Evolutionary conservation across 1,139 yeast species (phyloP), one percentile per base, ranked within the genome.

Genomic region (Candida sp.): DNA sequence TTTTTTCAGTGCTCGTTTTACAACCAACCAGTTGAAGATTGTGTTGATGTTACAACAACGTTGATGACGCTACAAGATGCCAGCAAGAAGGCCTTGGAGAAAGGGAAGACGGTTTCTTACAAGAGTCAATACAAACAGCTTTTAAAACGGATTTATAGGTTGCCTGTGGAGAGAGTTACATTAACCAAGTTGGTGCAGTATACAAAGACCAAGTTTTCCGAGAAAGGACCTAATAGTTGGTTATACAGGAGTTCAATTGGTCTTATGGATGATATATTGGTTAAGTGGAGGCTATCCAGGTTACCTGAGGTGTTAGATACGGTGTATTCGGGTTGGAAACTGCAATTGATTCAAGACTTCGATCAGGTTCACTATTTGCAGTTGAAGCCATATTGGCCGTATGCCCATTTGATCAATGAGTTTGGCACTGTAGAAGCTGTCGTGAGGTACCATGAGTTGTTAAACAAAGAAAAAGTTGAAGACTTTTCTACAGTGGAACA

Each of bases 371-470:
- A 56, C 22, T 61, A 61, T 42, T 42, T 54, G 25, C 46, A 52
- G 5, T 47, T 70, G 32, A 60, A 62, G 38, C 45, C 48, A 0
- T 39, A 48, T 1, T 72, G 73, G 70, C 78, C 78, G 1, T 65
- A 60, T 36, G 60, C 60, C 1, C 76, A 73, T 46, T 47, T 72
- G 19, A 55, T 70, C 3, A 49, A 63, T 15, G 70, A 65, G 38
- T 47, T 73, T 11, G 57, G 62, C n/a, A 49, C 52, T 5, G 54
- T 55, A 22, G 37, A 41, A 1, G 38, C 49, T 5, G 35, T 50
- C 15, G 33, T 49, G 7, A 29, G 43, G 9, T 52, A 54, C 40
- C 47, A 56, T 15, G 39, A 54, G 4, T 3, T 25, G 5, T 43
- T 53, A 22, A 35, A 51, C 3, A 38, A 43, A 2, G 54, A 57